phyloP scores from a whole-genome alignment of 139 green algal species.

The Tetraselmis chui region DNA sequence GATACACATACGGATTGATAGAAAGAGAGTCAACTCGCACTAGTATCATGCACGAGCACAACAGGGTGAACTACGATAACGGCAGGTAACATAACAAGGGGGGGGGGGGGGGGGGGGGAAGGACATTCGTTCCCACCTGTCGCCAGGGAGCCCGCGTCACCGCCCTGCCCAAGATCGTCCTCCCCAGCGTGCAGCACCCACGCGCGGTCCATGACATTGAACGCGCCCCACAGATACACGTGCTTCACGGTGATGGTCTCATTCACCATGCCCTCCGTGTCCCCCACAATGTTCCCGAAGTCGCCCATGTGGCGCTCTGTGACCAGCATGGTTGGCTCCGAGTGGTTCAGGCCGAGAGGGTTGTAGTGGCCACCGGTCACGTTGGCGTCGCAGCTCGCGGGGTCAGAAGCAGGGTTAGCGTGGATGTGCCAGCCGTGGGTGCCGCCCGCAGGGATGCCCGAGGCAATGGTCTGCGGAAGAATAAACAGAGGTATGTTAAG shows the following conservation, averaged over 20 bases:
- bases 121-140: neutral
- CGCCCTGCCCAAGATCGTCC: neutral
- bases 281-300: neutral
- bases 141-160: neutral
- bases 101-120: no score
- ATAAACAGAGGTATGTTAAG: no score
- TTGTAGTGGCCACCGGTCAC: neutral
- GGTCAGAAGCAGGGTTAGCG: neutral
- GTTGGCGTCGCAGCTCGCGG: neutral
- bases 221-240: neutral
- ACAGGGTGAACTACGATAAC: no score
- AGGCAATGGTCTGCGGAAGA: neutral
- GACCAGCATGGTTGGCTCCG: neutral
- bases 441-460: neutral
- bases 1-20: no score
- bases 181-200: neutral
- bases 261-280: neutral
- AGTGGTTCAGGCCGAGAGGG: neutral
- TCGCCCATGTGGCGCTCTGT: neutral
- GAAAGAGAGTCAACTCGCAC: no score
- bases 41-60: no score
- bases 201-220: neutral
- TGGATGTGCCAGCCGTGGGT: neutral
- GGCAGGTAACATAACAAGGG: no score
- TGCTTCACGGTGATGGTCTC: neutral